Base-by-base conservation (phyloP, 108 stramenopile species). In the Nitzschia palea region DNA sequence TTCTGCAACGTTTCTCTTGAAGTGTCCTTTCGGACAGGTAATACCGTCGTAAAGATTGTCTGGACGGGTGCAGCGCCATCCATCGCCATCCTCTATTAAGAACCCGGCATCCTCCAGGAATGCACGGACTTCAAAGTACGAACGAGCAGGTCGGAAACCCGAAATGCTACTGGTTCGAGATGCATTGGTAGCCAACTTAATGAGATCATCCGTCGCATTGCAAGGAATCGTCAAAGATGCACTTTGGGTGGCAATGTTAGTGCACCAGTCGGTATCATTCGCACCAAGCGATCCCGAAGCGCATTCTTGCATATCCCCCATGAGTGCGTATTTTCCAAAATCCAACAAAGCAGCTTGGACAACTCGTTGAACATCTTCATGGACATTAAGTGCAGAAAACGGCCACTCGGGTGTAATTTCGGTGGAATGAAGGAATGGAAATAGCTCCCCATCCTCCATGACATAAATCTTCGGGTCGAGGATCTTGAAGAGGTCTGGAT, bases 21-120 rank as follows among this genome's bases (percentile, higher is more conserved):
- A 75, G 60, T 62, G 55, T 15, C 74, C 74, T 27, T 48, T 45
- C 1, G 74, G 74, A 62, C 74, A 75, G 33, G 30, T 27, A 37
- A 75, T 75, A 14, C 55, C 67, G 14, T 75, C 74, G 34, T 62
- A 75, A 15, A 75, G 57, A 18, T 56, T 27, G 26, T 25, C 20
- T 3, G 59, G 25, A 14, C 67, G 37, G 22, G 33, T 22, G 37
- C 74, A 75, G 26, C 37, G 30, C 63, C 65, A 67, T 22, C 53
- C 53, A 26, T 25, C 17, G 3, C 55, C 31, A 35, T 67, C 22
- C 34, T 67, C n/a, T 4, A 17, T 27, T 18, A 67, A 3, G 29
- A 67, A 67, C 4, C 53, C 53, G 22, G 53, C 35, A 10, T 37
- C 51, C 26, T 67, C 52, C 14, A 36, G 53, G 15, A 67, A 37